These are phyloP conservation scores for Eruca vesicaria DNA, from an alignment of 441 rosid genomes.

Conservation along the genomic window DNA sequence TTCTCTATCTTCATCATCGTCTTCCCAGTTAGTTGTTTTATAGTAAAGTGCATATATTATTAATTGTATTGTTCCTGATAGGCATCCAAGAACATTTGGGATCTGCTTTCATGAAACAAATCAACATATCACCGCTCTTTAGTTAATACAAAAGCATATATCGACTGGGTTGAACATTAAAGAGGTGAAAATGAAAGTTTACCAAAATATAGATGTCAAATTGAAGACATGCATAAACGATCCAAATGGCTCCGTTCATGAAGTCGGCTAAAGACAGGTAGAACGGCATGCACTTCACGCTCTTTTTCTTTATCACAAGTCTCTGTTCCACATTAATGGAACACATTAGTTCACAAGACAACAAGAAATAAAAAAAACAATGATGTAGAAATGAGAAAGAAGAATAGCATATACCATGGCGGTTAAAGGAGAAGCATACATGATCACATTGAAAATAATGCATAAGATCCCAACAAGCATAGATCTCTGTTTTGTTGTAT, in stretches of 20 bases:
- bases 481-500: slow-evolving; percentile 45
- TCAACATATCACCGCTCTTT: background rate
- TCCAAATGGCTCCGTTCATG: slow-evolving; percentile 71
- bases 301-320: slow-evolving; percentile 72
- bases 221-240: slow-evolving; percentile 64
- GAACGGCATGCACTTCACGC: slow-evolving; percentile 94
- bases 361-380: background rate
- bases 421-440: slow-evolving; percentile 70
- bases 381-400: background rate
- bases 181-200: slow-evolving; percentile 12
- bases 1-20: background rate
- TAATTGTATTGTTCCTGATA: background rate
- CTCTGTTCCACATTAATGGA: slow-evolving; percentile 46
- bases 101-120: slow-evolving; percentile 27
- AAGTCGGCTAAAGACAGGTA: slow-evolving; percentile 63
- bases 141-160: background rate
- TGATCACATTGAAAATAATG: slow-evolving; percentile 54
- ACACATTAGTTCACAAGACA: slow-evolving; percentile 19
- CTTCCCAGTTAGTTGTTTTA: background rate
- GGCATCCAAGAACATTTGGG: slow-evolving; percentile 34
- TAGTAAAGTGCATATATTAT: background rate
- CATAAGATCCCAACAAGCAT: slow-evolving; percentile 54
- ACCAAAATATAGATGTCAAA: slow-evolving; percentile 79
- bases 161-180: background rate
- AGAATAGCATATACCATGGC: slow-evolving; percentile 57